phyloP scores from a whole-genome alignment of 2,329 filamentous ascomycete species.

The Balansia obtecta region DNA sequence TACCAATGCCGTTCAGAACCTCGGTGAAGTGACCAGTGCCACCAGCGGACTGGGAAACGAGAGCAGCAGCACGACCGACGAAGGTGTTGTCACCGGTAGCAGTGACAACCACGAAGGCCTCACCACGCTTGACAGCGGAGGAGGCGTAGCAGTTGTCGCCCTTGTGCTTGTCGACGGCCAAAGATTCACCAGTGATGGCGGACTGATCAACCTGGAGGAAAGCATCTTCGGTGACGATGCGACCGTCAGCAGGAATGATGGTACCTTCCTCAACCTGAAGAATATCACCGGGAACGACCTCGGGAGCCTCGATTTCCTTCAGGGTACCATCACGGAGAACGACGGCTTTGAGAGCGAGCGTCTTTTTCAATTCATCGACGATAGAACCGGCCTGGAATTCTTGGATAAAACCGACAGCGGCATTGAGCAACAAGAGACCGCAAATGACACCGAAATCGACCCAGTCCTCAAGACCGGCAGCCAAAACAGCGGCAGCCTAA shows the following conservation, averaged over 20 bases:
- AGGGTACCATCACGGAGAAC: slow-evolving; percentile 69
- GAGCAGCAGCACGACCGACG: slow-evolving; percentile 76
- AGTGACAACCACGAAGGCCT: slow-evolving; percentile 71
- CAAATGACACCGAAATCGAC: slow-evolving; percentile 90
- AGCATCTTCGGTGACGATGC: slow-evolving; percentile 70
- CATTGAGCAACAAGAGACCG: slow-evolving; percentile 72
- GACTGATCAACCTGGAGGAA: slow-evolving; percentile 89
- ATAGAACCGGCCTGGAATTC: slow-evolving; percentile 85
- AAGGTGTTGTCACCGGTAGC: slow-evolving; percentile 83
- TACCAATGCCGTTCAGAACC: slow-evolving; percentile 79
- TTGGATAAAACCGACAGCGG: slow-evolving; percentile 74
- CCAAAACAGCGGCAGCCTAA: slow-evolving; percentile 62
- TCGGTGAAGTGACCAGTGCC: slow-evolving; percentile 82
- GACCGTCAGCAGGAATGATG: slow-evolving; percentile 81
- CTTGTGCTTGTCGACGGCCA: slow-evolving; percentile 80
- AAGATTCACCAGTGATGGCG: slow-evolving; percentile 81
- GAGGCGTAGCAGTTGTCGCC: slow-evolving; percentile 74
- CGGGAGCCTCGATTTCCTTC: slow-evolving; percentile 67
- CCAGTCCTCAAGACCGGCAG: slow-evolving; percentile 78
- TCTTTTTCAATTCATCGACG: slow-evolving; percentile 85
- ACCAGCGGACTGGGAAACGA: slow-evolving; percentile 64
- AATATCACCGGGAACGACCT: slow-evolving; percentile 84
- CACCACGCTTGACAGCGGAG: slow-evolving; percentile 81
- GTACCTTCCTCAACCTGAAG: slow-evolving; percentile 83
- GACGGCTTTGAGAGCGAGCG: slow-evolving; percentile 74